Conservation (phyloP, 768 basidiomycete species). For the Kwoniella sp. region DNA sequence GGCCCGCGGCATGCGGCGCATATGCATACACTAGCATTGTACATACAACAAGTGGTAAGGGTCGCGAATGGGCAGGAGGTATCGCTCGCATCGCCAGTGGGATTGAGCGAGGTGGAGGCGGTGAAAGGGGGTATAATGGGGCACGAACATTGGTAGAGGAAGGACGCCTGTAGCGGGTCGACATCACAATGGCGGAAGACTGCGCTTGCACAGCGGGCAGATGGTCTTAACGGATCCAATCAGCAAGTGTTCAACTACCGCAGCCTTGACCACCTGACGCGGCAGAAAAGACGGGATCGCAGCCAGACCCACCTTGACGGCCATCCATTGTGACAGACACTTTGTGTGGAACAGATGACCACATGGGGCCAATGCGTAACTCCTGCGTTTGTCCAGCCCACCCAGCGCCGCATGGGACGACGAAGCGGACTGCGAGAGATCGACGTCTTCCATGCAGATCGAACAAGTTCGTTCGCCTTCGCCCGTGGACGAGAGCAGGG, state of each 20-base stretch:
- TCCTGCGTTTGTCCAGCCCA: slow-evolving; percentile 12
- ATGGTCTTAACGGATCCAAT: slow-evolving; percentile 61
- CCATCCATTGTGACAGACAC: slow-evolving; percentile 59
- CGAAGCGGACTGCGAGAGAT: slow-evolving; percentile 48
- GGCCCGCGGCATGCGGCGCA: too few relatives aligned
- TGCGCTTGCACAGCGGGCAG: slow-evolving; percentile 83
- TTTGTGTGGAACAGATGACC: slow-evolving; percentile 86
- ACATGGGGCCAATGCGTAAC: slow-evolving; percentile 81
- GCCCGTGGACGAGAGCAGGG: background rate
- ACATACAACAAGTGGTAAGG: too few relatives aligned
- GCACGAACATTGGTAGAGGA: too few relatives aligned
- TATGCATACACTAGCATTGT: too few relatives aligned
- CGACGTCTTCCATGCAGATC: slow-evolving; percentile 87
- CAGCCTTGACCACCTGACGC: slow-evolving; percentile 54
- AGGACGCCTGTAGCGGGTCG: too few relatives aligned
- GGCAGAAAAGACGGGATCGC: slow-evolving; percentile 21
- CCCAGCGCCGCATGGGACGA: slow-evolving; percentile 54
- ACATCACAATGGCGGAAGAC: slow-evolving; percentile 80
- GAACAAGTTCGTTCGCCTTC: slow-evolving; percentile 66
- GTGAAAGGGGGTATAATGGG: too few relatives aligned
- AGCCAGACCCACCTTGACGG: slow-evolving; percentile 56
- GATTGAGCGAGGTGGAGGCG: too few relatives aligned
- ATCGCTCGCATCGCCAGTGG: too few relatives aligned
- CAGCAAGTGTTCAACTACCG: slow-evolving; percentile 58
- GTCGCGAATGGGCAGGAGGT: too few relatives aligned